Evolutionary conservation across 2,329 filamentous ascomycete species (phyloP).

Genomic region (Penicillium sclerotiorum): DNA sequence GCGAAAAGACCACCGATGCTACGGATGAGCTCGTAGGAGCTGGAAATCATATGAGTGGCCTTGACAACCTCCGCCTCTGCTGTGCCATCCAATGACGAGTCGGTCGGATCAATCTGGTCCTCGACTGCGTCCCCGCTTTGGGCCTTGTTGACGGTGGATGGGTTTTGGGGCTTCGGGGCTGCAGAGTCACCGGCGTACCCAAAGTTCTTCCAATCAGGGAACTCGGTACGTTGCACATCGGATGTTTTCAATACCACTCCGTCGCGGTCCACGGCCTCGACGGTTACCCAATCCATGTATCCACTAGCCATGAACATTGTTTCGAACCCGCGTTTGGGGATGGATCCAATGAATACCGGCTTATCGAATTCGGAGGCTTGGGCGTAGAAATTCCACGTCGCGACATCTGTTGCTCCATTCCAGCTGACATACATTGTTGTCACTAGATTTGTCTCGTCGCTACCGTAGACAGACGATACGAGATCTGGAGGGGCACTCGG

Average conservation of each 20-base stretch:
- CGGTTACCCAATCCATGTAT: slow-evolving; percentile 26
- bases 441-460: slow-evolving; percentile 25
- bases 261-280: slow-evolving; percentile 21
- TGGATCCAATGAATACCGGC: slow-evolving; percentile 21
- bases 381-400: slow-evolving; percentile 37
- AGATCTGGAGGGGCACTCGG: slow-evolving; percentile 33
- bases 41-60: slow-evolving; percentile 18
- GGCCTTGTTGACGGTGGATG: slow-evolving; percentile 7
- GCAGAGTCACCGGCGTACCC: slow-evolving; percentile 19
- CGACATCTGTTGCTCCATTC: slow-evolving; percentile 45
- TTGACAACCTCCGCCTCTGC: slow-evolving; percentile 20
- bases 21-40: slow-evolving; percentile 20
- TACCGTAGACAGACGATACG: slow-evolving; percentile 33
- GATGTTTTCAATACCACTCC: slow-evolving; percentile 21
- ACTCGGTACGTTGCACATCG: slow-evolving; percentile 18
- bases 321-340: slow-evolving; percentile 22
- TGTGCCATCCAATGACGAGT: slow-evolving; percentile 7
- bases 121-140: neutral
- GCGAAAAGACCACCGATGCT: slow-evolving; percentile 23
- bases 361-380: slow-evolving; percentile 25
- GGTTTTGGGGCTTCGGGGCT: slow-evolving; percentile 18
- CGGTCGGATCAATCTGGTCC: neutral
- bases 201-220: slow-evolving; percentile 19
- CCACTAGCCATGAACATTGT: slow-evolving; percentile 25
- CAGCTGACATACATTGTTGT: slow-evolving; percentile 39